Base-by-base conservation (phyloP, 352 stramenopile genomes). In the Achlya hypogyna region DNA sequence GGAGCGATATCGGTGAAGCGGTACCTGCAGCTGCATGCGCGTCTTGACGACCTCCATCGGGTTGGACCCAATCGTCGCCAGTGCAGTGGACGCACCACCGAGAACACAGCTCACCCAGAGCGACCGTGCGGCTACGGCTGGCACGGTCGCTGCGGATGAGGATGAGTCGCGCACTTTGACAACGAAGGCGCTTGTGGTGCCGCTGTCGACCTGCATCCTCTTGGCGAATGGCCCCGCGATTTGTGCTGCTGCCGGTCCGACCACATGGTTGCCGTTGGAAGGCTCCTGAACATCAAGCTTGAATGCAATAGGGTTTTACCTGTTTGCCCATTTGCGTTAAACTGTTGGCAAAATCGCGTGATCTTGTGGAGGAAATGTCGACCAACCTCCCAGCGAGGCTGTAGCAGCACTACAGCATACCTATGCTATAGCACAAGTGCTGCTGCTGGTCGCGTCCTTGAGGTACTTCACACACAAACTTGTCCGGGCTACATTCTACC, bases 31-130 rank as follows among this genome's bases (percentile, higher is more conserved):
- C 74, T 95, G 86, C 86, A 95, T 93, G 65, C 86, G 86, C 59
- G 86, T 95, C 79, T 95, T 95, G 63, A 95, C 79, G 40, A 93
- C 84, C 69, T 95, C 86, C 84, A 95, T 93, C 18, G 86, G 86
- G 71, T 95, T 95, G 45, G 86, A 95, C 40, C 76, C 76, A 70
- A 81, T 82, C 5, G 86, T 91, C 28, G 86, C 78, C 12, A 80
- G 43, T 0, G 60, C 20, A 16, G 60, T 60, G 2, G 60, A 31
- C 16, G 20, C 40, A 62, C 81, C 85, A 22, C 49, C 49, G 31
- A 56, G 49, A 1, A 35, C 49, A 20, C 49, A 56, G 31, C 49
- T 56, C 49, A 56, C 10, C 25, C 31, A 56, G 25, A 56, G 31
- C 25, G 49, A 10, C 12, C 49, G 49, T 20, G 38, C n/a, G n/a